Percentiles rank a stretch among this genome's conserved stretches.
These are phyloP conservation scores for Hanseniaspora clermontiae DNA, from an alignment of 805 yeast genomes.

Conservation along the genomic window DNA sequence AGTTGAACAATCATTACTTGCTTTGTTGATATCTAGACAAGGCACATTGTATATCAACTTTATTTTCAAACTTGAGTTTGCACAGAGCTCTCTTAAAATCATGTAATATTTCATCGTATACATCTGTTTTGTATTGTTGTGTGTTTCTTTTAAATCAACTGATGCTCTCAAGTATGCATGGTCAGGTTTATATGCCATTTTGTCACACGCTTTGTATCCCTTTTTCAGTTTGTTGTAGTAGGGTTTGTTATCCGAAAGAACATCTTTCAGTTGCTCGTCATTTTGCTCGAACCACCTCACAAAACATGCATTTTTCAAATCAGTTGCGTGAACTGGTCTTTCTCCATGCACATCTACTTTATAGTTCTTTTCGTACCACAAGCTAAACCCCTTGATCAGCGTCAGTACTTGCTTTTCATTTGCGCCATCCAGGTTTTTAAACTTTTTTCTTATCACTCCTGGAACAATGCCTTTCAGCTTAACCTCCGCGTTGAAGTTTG, in stretches of 20 bases:
- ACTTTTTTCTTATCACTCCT: conserved; percentile 19
- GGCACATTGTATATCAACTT: conserved; percentile 5
- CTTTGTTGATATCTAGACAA: conserved; percentile 1
- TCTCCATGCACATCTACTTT: conserved; percentile 22
- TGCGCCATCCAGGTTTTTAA: conserved; percentile 13
- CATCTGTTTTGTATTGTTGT: background rate
- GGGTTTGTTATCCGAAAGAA: background rate
- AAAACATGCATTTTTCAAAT: conserved; percentile 12
- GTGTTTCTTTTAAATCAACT: background rate
- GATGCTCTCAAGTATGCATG: background rate
- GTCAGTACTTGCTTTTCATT: conserved; percentile 14
- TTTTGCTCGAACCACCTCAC: background rate
- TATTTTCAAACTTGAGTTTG: background rate
- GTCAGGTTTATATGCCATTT: background rate
- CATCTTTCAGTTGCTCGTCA: background rate
- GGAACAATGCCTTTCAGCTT: conserved; percentile 19
- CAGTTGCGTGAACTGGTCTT: conserved; percentile 19
- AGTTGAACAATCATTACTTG: conserved; percentile 2
- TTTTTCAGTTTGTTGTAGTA: background rate
- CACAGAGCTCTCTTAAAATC: background rate
- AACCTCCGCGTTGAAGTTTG: conserved; percentile 17
- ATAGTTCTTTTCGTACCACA: conserved; percentile 22
- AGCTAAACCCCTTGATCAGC: conserved; percentile 19
- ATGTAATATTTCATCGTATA: background rate
- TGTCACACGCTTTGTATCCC: conserved; percentile 14